Evolutionary conservation across 2,329 filamentous ascomycete genomes (phyloP).

Genomic region (Pseudogymnoascus sp.): DNA sequence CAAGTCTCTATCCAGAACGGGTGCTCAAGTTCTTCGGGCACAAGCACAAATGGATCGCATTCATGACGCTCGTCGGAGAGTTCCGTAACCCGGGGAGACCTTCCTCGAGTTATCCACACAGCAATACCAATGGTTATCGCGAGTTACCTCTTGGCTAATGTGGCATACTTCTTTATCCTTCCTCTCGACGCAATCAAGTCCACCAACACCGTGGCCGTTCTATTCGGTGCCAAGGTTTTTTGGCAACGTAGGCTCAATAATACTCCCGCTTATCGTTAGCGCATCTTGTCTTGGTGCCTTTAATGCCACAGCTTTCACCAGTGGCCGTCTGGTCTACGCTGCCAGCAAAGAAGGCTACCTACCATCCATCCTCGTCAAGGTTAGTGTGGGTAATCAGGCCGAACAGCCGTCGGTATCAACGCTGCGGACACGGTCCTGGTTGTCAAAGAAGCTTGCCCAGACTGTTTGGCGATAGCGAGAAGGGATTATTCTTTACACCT

Average conservation of each 20-base stretch:
- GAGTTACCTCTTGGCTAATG: constrained; percentile 82
- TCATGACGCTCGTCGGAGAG: constrained; percentile 58
- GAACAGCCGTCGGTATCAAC: constrained; percentile 34
- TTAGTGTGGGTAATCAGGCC: constrained; percentile 55
- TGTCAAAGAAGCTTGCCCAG: constrained; percentile 50
- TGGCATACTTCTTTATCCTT: constrained; percentile 91
- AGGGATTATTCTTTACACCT: constrained; percentile 86
- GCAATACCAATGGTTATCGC: constrained; percentile 91
- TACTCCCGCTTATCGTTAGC: constrained; percentile 82
- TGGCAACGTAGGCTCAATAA: constrained; percentile 69
- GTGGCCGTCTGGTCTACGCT: constrained; percentile 83
- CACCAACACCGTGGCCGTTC: constrained; percentile 90
- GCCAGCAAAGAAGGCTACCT: constrained; percentile 95
- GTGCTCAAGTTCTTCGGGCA: no score
- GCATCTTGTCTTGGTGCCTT: constrained; percentile 91
- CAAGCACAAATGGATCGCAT: no score
- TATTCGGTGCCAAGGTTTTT: constrained; percentile 89
- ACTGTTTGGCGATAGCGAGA: constrained; percentile 68
- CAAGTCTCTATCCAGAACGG: no score
- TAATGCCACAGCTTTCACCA: constrained; percentile 91
- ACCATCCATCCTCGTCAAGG: constrained; percentile 71
- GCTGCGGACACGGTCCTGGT: constrained; percentile 46
- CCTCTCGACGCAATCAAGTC: constrained; percentile 73
- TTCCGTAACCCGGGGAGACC: constrained; percentile 80
- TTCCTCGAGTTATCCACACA: constrained; percentile 91